phyloP scores from a whole-genome alignment of 345 rosid genomes.

The Citropsis articulata region DNA sequence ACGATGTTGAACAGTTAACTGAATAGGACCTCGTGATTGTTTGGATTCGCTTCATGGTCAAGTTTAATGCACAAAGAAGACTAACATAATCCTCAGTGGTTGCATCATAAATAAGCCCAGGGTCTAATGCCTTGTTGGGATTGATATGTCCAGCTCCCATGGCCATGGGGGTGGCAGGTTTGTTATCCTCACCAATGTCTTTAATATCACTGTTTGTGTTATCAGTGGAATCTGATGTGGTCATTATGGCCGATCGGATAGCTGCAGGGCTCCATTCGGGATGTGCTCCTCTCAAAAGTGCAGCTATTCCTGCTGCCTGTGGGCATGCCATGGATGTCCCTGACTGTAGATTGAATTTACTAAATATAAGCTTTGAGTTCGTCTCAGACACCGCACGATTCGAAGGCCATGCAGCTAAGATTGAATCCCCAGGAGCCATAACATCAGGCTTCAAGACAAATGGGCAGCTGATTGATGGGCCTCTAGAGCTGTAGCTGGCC shows the following conservation, averaged over 20 bases:
- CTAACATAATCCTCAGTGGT: constrained; percentile 39
- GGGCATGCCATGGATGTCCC: constrained; percentile 70
- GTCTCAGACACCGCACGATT: constrained; percentile 13
- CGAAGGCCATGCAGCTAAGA: constrained; percentile 57
- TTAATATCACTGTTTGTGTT: constrained; percentile 24
- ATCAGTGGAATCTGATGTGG: constrained; percentile 38
- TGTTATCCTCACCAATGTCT: constrained; percentile 19
- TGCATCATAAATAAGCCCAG: constrained; percentile 51
- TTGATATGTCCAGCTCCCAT: constrained; percentile 60
- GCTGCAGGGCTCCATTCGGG: constrained; percentile 63
- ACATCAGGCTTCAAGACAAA: constrained; percentile 53
- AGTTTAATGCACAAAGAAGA: constrained; percentile 47
- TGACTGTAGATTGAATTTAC: constrained; percentile 40
- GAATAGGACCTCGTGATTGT: constrained; percentile 40
- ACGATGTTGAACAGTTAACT: constrained; percentile 33
- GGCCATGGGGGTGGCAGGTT: constrained; percentile 38
- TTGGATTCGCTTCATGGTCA: constrained; percentile 40
- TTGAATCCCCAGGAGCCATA: constrained; percentile 43
- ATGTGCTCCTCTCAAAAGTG: constrained; percentile 44
- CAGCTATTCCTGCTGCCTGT: constrained; percentile 48
- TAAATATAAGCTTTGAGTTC: constrained; percentile 14
- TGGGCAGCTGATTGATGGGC: constrained; percentile 54
- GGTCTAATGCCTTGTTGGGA: constrained; percentile 56
- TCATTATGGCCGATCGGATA: constrained; percentile 62
- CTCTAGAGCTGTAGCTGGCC: constrained; percentile 51